These are phyloP conservation scores for Trichoderma oligosporum DNA, from an alignment of 2,329 filamentous ascomycete species.

Conservation along the genomic window DNA sequence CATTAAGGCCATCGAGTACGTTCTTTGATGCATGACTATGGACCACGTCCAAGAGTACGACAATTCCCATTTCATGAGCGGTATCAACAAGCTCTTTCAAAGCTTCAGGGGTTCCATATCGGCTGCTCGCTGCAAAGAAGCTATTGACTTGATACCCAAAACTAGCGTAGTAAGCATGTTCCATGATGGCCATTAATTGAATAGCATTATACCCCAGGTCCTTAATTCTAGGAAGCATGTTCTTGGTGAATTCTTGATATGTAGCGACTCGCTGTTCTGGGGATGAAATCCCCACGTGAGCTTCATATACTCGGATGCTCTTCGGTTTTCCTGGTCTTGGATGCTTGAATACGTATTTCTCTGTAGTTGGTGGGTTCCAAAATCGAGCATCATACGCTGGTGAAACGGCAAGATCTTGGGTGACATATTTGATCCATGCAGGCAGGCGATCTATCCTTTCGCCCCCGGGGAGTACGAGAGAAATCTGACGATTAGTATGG, in stretches of 20 bases:
- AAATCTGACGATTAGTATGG: conserved; percentile 56
- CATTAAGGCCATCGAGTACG: conserved; percentile 87
- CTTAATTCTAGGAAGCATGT: conserved; percentile 88
- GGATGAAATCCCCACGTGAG: conserved; percentile 96
- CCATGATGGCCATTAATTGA: conserved; percentile 98
- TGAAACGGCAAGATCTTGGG: conserved; percentile 84
- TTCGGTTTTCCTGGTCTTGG: conserved; percentile 74
- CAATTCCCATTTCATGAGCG: conserved; percentile 84
- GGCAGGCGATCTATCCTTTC: conserved; percentile 84
- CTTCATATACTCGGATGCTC: conserved; percentile 92
- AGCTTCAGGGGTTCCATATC: conserved; percentile 90
- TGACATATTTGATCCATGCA: conserved; percentile 96
- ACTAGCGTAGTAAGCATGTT: conserved; percentile 98
- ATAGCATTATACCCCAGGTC: conserved; percentile 93
- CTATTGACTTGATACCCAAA: conserved; percentile 99
- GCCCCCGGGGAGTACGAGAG: conserved; percentile 73
- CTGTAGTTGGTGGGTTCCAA: conserved; percentile 81
- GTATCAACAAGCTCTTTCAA: conserved; percentile 96
- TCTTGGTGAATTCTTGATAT: conserved; percentile 95
- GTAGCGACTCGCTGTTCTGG: conserved; percentile 84
- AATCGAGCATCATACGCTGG: conserved; percentile 93
- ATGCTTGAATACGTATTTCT: conserved; percentile 84
- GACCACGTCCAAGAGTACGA: conserved; percentile 89
- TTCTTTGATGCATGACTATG: conserved; percentile 99
- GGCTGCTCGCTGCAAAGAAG: conserved; percentile 95